Base-by-base conservation (phyloP, 805 yeast genomes). In the Tetrapisispora iriomotensis region DNA sequence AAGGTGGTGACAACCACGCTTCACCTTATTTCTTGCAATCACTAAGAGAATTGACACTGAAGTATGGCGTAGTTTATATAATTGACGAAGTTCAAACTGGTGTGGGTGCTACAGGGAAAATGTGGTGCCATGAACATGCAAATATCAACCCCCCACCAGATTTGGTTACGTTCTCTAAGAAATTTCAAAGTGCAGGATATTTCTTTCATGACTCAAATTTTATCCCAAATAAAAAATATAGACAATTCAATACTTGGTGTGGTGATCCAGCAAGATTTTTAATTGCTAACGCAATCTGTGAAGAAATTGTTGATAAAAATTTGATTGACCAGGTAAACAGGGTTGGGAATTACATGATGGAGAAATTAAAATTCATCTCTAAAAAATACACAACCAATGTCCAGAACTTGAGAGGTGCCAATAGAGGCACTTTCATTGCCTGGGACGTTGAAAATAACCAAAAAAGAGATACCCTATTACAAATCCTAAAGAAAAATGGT, bases 191-290 rank as follows among this genome's bases (percentile, higher is more conserved):
- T 37, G 84, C 84, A 3, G 85, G 85, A 31, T 79, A 75, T 64
- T 79, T 69, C 64, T 79, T 74, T 68, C 68, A 68, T 45, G 77
- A 77, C 59, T 71, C 72, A 12, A 67, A 67, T 14, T 68, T 78
- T 53, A 71, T 74, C 45, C 82, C 83, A 36, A 70, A 69, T 47
- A 67, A 67, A 49, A 72, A 83, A 20, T 79, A 73, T 62, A 70
- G 84, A 63, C 84, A 78, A 55, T 79, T 79, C 66, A 79, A 79
- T 69, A 79, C 85, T 43, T 79, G 85, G 85, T 78, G 83, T 60
- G 85, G 84, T 49, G 84, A 79, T 57, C 82, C 84, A 45, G 72
- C 82, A 13, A 75, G 74, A 62, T 79, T 79, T 56, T 63, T 78
- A 39, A 66, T 78, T 50, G 82, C 83, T 29, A 71, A 71, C 47